These are phyloP conservation scores for Aspergillus candidus DNA, from an alignment of 2,329 filamentous ascomycete species.

Conservation along the genomic window DNA sequence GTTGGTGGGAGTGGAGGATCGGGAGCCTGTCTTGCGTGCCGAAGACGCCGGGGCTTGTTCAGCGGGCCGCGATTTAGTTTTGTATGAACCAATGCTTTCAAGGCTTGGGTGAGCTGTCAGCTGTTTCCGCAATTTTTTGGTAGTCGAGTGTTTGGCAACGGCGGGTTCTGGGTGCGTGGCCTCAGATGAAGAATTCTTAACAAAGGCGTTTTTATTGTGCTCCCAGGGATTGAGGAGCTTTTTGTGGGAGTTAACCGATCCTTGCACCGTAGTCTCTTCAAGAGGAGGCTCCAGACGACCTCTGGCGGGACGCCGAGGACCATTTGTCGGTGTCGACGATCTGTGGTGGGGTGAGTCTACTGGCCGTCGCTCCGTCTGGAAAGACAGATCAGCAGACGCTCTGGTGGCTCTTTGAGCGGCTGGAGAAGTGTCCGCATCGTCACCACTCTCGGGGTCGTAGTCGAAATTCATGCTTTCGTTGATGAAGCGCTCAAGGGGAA, in stretches of 20 bases:
- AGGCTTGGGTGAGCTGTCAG: conserved; percentile 28
- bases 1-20: conserved; percentile 37
- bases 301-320: conserved; percentile 2
- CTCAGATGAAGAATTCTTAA: conserved; percentile 14
- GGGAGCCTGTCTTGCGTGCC: conserved; percentile 16
- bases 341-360: conserved; percentile 12
- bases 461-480: conserved; percentile 31
- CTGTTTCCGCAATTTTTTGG: conserved; percentile 22
- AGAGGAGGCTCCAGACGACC: conserved; percentile 12
- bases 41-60: conserved; percentile 14
- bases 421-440: conserved; percentile 8
- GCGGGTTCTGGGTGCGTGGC: conserved; percentile 13
- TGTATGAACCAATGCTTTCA: conserved; percentile 27
- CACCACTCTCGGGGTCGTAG: conserved; percentile 14
- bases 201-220: conserved; percentile 12
- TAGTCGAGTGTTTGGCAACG: conserved; percentile 13
- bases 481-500: conserved; percentile 36
- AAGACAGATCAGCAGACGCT: conserved; percentile 17
- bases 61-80: conserved; percentile 18
- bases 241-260: conserved; percentile 2
- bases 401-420: conserved; percentile 8
- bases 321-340: conserved; percentile 5
- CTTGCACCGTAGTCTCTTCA: conserved; percentile 12
- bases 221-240: conserved; percentile 10
- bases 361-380: conserved; percentile 10